phyloP scores from a whole-genome alignment of 805 yeast genomes.

The Metschnikowia sp. region DNA sequence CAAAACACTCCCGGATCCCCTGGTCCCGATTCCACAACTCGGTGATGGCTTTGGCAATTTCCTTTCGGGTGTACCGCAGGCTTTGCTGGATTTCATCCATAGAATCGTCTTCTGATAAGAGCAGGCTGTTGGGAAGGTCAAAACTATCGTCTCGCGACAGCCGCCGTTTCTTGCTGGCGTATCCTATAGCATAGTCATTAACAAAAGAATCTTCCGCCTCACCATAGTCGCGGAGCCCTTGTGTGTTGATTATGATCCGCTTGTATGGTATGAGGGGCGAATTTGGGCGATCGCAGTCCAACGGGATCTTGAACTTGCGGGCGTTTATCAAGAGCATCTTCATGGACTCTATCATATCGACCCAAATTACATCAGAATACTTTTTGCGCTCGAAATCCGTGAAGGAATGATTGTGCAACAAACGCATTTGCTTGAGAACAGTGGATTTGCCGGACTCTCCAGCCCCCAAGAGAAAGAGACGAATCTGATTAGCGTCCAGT shows the following conservation, averaged over 20 bases:
- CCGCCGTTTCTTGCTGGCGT: constrained; percentile 4
- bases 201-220: constrained; percentile 11
- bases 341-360: constrained; percentile 85
- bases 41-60: constrained; percentile 68
- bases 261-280: constrained; percentile 46
- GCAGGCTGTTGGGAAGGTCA: constrained; percentile 13
- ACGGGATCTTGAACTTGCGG: constrained; percentile 54
- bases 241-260: constrained; percentile 50
- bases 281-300: constrained; percentile 60
- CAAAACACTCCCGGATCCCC: constrained; percentile 61
- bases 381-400: constrained; percentile 72
- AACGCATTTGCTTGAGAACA: constrained; percentile 81
- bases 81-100: constrained; percentile 5
- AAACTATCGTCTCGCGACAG: constrained; percentile 4
- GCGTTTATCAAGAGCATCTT: constrained; percentile 73
- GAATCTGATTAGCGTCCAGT: constrained; percentile 57
- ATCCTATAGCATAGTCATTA: constrained; percentile 17
- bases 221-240: constrained; percentile 20
- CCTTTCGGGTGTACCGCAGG: constrained; percentile 31
- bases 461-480: constrained; percentile 80
- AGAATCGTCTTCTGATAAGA: constrained; percentile 8
- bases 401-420: constrained; percentile 85
- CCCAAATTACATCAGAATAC: constrained; percentile 88
- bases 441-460: constrained; percentile 96
- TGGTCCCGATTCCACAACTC: constrained; percentile 66